Base-by-base conservation (phyloP, 129 eudicot species). In the Glebionis coronaria region DNA sequence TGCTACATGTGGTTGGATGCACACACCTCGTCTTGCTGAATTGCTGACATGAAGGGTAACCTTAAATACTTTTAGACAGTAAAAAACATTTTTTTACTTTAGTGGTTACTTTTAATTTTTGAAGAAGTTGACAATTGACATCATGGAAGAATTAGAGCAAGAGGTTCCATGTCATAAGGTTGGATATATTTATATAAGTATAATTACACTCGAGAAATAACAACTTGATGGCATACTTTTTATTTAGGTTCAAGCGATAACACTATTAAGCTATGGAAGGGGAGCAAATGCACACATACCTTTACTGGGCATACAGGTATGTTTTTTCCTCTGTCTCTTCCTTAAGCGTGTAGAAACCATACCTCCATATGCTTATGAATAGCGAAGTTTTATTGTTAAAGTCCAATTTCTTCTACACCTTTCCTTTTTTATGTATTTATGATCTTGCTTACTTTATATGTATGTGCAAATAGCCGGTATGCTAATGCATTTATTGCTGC, bases 1-100 rank as follows among this genome's bases (percentile, higher is more conserved):
- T 20, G 83, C 84, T 44, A 89, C 95, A 15, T 93, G 97, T 65
- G 98, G 98, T 13, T 93, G 98, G 98, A 88, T 97, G 98, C 98
- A 93, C 78, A 93, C 95, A 7, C 97, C 2, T 23, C 25, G 1
- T 23, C 2, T 23, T 23, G 25, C 25, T 23, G 25, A 23, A 23
- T 23, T 23, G 25, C 25, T 23, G 25, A 23, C 25, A 2, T 23
- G 25, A 23, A 23, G 25, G 25, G 25, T 2, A 23, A 23, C 2
- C 25, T 23, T 23, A 0, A 23, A 23, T 23, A 23, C 25, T 23
- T 23, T 23, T 23, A 23, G 25, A 23, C 25, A 23, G 1, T 2
- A 1, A 23, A 23, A 23, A 23, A 23, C 25, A 2, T 23, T 23
- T 23, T 23, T 1, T 23, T 23, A 23, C n/a, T n/a, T n/a, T n/a